phyloP scores from a whole-genome alignment of 208 protist genomes.

The Leishmania aethiopica region DNA sequence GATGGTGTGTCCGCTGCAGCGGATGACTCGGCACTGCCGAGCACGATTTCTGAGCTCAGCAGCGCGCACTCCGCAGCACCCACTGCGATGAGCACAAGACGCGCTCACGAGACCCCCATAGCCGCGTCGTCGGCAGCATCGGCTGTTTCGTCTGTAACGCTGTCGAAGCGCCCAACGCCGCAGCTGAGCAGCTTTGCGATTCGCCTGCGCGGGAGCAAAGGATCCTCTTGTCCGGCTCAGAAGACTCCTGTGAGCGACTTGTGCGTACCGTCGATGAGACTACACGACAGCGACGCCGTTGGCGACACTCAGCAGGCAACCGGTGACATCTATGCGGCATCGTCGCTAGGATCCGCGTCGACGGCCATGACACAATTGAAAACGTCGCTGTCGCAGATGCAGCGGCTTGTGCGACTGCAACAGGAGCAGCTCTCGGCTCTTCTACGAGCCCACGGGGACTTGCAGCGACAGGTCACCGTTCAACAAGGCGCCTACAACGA shows the following conservation, averaged over 20 bases:
- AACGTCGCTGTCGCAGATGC: constrained; percentile 11
- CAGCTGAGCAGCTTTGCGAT: constrained; percentile 36
- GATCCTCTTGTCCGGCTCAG: background rate
- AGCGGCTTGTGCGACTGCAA: constrained; percentile 15
- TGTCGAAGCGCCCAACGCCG: constrained; percentile 12
- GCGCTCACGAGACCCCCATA: background rate
- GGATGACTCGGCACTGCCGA: constrained; percentile 4
- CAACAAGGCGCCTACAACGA: constrained; percentile 20
- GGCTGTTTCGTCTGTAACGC: background rate
- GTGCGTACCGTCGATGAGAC: background rate
- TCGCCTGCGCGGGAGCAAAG: constrained; percentile 16
- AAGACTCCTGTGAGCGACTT: background rate
- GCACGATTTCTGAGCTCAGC: constrained; percentile 4
- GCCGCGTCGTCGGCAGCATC: background rate
- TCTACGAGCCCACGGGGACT: constrained; percentile 19
- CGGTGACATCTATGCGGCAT: background rate
- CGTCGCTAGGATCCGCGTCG: background rate
- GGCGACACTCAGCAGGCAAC: background rate
- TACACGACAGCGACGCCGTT: background rate
- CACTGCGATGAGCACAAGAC: background rate
- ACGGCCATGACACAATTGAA: background rate
- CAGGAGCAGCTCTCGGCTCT: constrained; percentile 27
- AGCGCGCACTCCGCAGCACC: background rate
- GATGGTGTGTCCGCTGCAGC: background rate
- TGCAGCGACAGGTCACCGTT: constrained; percentile 19